These are phyloP conservation scores for Gigaspora rosea DNA, from an alignment of 192 early-diverging fungal genomes.

Conservation along the genomic window DNA sequence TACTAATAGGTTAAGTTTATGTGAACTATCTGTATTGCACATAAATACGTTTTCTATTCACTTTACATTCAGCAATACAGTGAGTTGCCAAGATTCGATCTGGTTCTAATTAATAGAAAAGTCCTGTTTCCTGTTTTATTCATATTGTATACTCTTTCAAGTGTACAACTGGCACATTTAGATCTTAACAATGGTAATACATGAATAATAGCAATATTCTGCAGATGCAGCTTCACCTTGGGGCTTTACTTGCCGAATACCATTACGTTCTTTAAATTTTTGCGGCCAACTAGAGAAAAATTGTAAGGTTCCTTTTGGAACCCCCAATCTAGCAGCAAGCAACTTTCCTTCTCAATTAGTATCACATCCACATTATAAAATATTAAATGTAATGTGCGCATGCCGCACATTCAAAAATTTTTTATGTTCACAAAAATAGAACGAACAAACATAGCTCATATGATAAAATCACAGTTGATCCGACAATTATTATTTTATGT, in stretches of 20 bases:
- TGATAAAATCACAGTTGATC: too few relatives aligned
- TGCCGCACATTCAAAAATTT: too few relatives aligned
- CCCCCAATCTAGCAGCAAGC: slow-evolving; percentile 4
- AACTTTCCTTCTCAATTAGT: slow-evolving; percentile 26
- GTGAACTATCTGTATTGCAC: slow-evolving; percentile 15
- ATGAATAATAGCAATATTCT: neutral
- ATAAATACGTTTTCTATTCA: slow-evolving; percentile 19
- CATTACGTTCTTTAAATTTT: slow-evolving; percentile 46
- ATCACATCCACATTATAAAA: too few relatives aligned
- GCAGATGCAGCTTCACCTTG: slow-evolving; percentile 16
- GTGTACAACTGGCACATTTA: slow-evolving; percentile 1
- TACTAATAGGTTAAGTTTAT: slow-evolving; percentile 24
- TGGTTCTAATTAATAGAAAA: neutral
- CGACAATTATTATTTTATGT: too few relatives aligned
- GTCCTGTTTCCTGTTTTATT: slow-evolving; percentile 30
- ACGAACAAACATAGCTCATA: too few relatives aligned
- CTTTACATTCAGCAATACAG: neutral
- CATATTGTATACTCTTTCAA: slow-evolving; percentile 31
- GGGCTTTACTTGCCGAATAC: slow-evolving; percentile 28
- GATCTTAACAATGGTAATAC: neutral
- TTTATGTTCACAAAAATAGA: too few relatives aligned
- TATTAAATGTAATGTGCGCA: too few relatives aligned
- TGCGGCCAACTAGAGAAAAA: neutral
- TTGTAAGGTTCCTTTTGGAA: slow-evolving; percentile 30
- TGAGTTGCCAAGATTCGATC: neutral